Conservation (phyloP, 2,329 filamentous ascomycete species). For the Penicillium brevicompactum region DNA sequence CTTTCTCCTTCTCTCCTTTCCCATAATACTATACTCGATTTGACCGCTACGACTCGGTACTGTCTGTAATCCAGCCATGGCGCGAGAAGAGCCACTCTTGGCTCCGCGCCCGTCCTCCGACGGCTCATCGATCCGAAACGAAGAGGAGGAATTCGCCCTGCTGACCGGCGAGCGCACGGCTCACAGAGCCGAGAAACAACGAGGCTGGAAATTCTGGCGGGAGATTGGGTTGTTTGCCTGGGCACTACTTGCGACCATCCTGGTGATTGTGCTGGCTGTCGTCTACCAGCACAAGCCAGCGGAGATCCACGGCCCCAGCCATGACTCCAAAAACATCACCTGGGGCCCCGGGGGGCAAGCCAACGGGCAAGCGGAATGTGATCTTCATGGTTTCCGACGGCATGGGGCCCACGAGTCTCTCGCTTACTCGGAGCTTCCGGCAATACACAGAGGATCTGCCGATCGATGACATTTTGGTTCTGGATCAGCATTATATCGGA, state of each 20-base stretch:
- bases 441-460: slow-evolving; percentile 76
- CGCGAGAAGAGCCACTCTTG: slow-evolving; percentile 55
- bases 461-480: slow-evolving; percentile 70
- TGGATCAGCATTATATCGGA: slow-evolving; percentile 90
- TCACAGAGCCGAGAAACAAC: slow-evolving; percentile 31
- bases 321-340: slow-evolving; percentile 26
- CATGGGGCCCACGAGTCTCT: slow-evolving; percentile 92
- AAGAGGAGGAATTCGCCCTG: slow-evolving; percentile 65
- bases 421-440: slow-evolving; percentile 81
- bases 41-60: not conserved
- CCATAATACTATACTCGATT: not conserved
- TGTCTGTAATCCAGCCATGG: slow-evolving; percentile 25
- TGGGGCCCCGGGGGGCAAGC: slow-evolving; percentile 46
- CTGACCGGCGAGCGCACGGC: slow-evolving; percentile 56
- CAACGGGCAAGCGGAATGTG: slow-evolving; percentile 78
- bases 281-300: slow-evolving; percentile 70
- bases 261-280: slow-evolving; percentile 79
- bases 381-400: slow-evolving; percentile 99
- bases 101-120: slow-evolving; percentile 59
- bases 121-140: slow-evolving; percentile 56
- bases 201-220: slow-evolving; percentile 63
- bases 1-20: not conserved
- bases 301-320: slow-evolving; percentile 24
- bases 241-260: slow-evolving; percentile 78
- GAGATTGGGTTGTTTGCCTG: slow-evolving; percentile 78